Conservation (phyloP, 2,329 filamentous ascomycete species). For the Sporothrix phasma region DNA sequence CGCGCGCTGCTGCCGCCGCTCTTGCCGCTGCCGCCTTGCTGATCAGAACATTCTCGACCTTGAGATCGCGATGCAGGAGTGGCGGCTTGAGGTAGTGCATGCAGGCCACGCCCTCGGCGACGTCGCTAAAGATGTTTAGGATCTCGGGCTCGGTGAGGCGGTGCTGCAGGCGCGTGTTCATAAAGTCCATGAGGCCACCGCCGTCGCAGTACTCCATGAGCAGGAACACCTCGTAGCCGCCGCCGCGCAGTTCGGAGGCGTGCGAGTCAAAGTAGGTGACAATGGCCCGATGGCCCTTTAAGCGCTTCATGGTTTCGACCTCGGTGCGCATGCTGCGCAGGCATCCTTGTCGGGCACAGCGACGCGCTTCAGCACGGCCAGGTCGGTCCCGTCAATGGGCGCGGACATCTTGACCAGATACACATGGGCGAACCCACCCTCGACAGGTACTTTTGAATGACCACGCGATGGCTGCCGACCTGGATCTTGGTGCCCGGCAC, state of each 20-base stretch:
- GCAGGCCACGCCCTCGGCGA: conserved; percentile 90
- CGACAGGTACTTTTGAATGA: conserved; percentile 94
- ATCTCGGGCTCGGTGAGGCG: conserved; percentile 96
- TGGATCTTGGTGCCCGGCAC: conserved; percentile 91
- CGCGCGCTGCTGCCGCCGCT: conserved; percentile 39
- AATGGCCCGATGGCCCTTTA: conserved; percentile 92
- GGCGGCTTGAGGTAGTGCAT: conserved; percentile 98
- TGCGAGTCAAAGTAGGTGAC: conserved; percentile 98
- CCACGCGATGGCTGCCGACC: conserved; percentile 81
- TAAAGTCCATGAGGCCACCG: conserved; percentile 95
- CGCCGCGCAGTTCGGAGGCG: conserved; percentile 82
- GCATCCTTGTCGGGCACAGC: conserved; percentile 94
- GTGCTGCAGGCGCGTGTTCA: conserved; percentile 96
- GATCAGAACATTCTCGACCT: conserved; percentile 97
- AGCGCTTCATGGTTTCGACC: conserved; percentile 99
- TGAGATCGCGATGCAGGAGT: conserved; percentile 83
- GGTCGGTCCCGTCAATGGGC: conserved; percentile 65
- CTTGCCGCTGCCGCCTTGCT: conserved; percentile 33
- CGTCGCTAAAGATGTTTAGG: conserved; percentile 90
- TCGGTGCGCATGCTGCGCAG: conserved; percentile 94
- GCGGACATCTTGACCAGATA: conserved; percentile 85
- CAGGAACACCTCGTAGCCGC: conserved; percentile 94
- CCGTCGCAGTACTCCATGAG: conserved; percentile 97
- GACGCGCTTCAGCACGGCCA: conserved; percentile 85
- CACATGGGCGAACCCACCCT: conserved; percentile 96